phyloP scores from a whole-genome alignment of 1,284 basidiomycete genomes.

The Pascua sp. region DNA sequence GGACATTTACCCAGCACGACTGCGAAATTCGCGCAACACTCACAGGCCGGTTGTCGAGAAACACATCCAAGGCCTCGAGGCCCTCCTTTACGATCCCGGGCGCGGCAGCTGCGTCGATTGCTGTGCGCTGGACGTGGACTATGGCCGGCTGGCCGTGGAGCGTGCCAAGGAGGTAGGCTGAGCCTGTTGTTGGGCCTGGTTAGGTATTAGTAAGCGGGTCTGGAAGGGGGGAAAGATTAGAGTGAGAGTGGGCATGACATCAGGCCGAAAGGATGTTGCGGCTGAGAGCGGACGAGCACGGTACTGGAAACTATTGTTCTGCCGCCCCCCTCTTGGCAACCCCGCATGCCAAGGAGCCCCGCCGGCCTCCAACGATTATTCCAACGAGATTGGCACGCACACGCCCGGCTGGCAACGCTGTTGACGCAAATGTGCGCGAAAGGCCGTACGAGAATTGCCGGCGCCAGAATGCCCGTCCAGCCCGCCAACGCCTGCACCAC shows the following conservation, averaged over 20 bases:
- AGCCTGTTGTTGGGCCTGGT: constrained; percentile 57
- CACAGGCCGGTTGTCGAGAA: constrained; percentile 40
- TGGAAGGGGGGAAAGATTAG: too few relatives aligned
- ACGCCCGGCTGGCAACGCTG: too few relatives aligned
- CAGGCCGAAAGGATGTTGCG: neutral
- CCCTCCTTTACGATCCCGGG: constrained; percentile 20
- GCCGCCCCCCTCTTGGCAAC: too few relatives aligned
- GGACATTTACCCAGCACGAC: too few relatives aligned
- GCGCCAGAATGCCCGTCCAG: neutral
- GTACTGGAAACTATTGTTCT: too few relatives aligned
- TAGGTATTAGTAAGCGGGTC: constrained; percentile 1
- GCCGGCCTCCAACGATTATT: too few relatives aligned
- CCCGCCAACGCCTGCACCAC: neutral
- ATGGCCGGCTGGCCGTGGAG: constrained; percentile 54
- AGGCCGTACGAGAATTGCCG: neutral
- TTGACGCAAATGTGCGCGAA: neutral
- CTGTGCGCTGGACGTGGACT: constrained; percentile 60
- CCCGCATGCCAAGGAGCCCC: too few relatives aligned
- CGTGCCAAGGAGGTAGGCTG: constrained; percentile 53
- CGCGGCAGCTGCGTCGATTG: constrained; percentile 49
- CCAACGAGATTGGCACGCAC: too few relatives aligned
- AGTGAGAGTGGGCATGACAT: neutral
- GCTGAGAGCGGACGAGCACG: neutral
- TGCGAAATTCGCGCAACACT: constrained; percentile 12
- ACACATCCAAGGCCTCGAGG: constrained; percentile 29